Evolutionary conservation across 768 basidiomycete species (phyloP), one percentile per base, ranked within the genome.

Genomic region (Lactarius quietus): DNA sequence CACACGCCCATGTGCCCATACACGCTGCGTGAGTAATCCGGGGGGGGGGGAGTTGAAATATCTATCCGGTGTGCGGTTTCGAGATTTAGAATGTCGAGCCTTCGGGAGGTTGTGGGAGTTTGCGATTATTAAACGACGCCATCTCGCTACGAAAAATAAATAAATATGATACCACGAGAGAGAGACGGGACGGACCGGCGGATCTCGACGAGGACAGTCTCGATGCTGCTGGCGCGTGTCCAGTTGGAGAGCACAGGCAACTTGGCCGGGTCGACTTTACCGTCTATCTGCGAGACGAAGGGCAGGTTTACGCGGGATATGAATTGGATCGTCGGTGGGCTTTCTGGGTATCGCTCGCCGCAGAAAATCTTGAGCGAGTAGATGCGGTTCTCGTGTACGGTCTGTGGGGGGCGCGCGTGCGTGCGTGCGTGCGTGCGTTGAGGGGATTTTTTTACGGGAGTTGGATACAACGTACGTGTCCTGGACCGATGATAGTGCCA

Each of bases 361-460:
- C 96, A 98, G 72, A 81, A 80, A 74, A 99, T 95, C 79, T 89
- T 91, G 72, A 99, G 84, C 59, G 87, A 89, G 84, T 98, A 99
- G 78, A 98, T 99, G 61, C 97, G 86, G 79, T 98, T 99, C 84
- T 99, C 96, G 77, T 98, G 95, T 5, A 96, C 93, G 28, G 95
- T 96, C 92, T 96, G 70, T 10, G 23, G 2, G 5, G 23, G 14
- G 18, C 57, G 70, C 28, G 36, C 36, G 10, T 51, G 52, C 6
- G 41, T 7, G 57, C 10, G 35, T 36, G 35, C 36, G 23, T 48
- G 62, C n/a, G 62, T 57, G 57, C 38, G 51, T 64, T 52, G 52
- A 55, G 63, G 63, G 63, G 63, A 54, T 54, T 48, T n/a, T n/a
- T n/a, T n/a, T 48, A 51, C 20, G 57, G 36, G 43, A 3, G 39